Conservation (phyloP, 1,139 yeast species). For the Yamadazyma jaroonii region DNA sequence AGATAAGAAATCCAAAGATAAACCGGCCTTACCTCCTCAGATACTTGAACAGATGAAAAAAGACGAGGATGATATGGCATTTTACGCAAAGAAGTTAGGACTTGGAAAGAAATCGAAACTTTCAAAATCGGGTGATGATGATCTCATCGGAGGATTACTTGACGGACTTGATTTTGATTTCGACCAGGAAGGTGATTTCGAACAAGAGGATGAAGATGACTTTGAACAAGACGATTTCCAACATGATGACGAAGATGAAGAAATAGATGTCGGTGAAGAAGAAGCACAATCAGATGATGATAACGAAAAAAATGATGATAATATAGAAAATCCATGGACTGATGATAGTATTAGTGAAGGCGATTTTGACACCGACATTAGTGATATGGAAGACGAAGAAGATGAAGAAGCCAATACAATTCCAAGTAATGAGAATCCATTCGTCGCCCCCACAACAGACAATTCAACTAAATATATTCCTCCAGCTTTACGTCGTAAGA, state of each 20-base stretch:
- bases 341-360: conserved; percentile 41
- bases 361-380: conserved; percentile 19
- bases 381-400: conserved; percentile 41
- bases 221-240: conserved; percentile 48
- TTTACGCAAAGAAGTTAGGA: conserved; percentile 81
- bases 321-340: conserved; percentile 55
- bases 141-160: conserved; percentile 66
- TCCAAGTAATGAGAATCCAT: conserved; percentile 55
- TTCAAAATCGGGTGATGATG: conserved; percentile 56
- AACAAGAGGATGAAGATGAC: conserved; percentile 10
- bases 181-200: conserved; percentile 10
- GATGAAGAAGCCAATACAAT: conserved; percentile 42
- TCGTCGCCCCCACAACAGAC: conserved; percentile 63
- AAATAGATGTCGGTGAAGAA: conserved; percentile 6
- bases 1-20: conserved; percentile 7
- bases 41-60: conserved; percentile 47
- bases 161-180: conserved; percentile 76
- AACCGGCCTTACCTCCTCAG: conserved; percentile 23
- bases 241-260: conserved; percentile 37
- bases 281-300: conserved; percentile 55
- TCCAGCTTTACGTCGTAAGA: conserved; percentile 69
- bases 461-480: conserved; percentile 61
- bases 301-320: conserved; percentile 50
- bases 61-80: conserved; percentile 78
- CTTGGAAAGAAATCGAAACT: conserved; percentile 45